phyloP scores from a whole-genome alignment of 2,329 filamentous ascomycete genomes.

The Alternaria viburni region DNA sequence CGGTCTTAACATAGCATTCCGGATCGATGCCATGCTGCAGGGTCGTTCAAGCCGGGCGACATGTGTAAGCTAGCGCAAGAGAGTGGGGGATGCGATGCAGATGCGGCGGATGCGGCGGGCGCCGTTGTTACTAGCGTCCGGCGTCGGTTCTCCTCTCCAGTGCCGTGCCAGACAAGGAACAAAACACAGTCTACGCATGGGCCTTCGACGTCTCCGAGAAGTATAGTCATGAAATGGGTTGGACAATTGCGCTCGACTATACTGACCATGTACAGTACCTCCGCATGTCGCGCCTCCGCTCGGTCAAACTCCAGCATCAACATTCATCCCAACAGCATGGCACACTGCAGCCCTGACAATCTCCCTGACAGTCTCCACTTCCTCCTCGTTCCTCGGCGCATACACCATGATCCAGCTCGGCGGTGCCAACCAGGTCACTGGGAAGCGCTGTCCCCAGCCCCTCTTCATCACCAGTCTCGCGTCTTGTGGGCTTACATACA shows the following conservation, averaged over 20 bases:
- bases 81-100: not conserved
- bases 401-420: conserved; percentile 69
- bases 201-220: not conserved
- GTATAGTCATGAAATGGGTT: not conserved
- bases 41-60: not conserved
- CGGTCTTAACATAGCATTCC: not conserved
- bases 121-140: conserved; percentile 5
- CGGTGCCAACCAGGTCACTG: conserved; percentile 43
- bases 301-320: conserved; percentile 2
- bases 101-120: conserved; percentile 13
- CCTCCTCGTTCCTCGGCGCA: conserved; percentile 72
- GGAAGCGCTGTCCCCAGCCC: conserved; percentile 76
- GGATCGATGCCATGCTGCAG: not conserved
- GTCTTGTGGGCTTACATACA: conserved; percentile 79
- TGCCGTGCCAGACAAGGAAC: not conserved
- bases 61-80: not conserved
- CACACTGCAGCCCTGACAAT: conserved; percentile 78
- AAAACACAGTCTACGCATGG: not conserved
- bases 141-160: conserved; percentile 27
- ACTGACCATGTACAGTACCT: not conserved
- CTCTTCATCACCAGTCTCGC: conserved; percentile 72
- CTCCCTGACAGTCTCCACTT: conserved; percentile 69
- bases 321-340: conserved; percentile 56
- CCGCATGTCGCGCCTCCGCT: not conserved
- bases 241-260: not conserved